A percentile compares a stretch with the other conserved stretches of the same genome.
Conservation (phyloP, 2,329 filamentous ascomycete genomes). For the Fusarium keratoplasticum region DNA sequence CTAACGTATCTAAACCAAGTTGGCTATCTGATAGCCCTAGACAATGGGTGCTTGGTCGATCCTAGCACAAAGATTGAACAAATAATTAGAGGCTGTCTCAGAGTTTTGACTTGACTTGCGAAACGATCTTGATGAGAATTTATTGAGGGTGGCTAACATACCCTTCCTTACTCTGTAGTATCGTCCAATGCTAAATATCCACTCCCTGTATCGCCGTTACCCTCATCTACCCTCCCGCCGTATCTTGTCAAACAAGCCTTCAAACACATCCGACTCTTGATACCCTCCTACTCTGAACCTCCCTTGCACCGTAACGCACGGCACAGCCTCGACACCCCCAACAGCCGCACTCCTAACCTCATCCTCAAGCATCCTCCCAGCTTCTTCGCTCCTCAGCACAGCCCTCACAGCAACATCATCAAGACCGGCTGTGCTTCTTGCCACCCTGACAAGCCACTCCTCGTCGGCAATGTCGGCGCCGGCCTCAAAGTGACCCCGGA, state of each 20-base stretch:
- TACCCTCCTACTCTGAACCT: conserved; percentile 77
- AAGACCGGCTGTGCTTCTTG: conserved; percentile 48
- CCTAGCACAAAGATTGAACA: not conserved
- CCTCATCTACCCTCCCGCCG: conserved; percentile 23
- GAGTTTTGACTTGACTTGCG: not conserved
- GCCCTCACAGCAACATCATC: conserved; percentile 41
- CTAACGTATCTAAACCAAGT: not conserved
- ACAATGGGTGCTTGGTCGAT: not conserved
- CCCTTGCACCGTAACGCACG: conserved; percentile 78
- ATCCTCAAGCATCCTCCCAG: conserved; percentile 45
- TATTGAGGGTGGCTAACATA: not conserved
- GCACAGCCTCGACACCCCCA: conserved; percentile 71
- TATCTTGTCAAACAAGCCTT: conserved; percentile 73
- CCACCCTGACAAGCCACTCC: conserved; percentile 52
- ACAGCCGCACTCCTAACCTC: conserved; percentile 46
- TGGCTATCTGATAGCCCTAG: not conserved
- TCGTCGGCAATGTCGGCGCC: conserved; percentile 57
- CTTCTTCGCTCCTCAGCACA: conserved; percentile 47
- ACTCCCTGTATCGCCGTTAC: not conserved
- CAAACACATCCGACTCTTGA: conserved; percentile 74
- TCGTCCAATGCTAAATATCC: not conserved
- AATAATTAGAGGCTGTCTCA: not conserved
- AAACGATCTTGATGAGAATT: not conserved
- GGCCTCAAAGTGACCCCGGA: conserved; percentile 55
- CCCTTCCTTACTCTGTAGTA: not conserved